Evolutionary conservation across 345 rosid species (phyloP).

Genomic region (Mercurialis annua): DNA sequence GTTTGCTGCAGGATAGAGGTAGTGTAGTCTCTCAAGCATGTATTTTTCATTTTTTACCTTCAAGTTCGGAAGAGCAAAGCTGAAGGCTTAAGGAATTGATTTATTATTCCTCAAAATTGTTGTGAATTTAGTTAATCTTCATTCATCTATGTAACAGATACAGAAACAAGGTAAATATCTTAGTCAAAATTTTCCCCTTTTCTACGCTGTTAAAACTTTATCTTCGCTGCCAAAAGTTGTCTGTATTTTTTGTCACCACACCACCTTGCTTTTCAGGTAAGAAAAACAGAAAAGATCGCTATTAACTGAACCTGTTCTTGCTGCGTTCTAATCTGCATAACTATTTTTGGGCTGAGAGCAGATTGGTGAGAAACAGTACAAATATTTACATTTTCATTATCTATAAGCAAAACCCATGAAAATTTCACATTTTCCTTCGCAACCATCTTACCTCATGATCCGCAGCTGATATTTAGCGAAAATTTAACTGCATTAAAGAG

Average conservation of each 20-base stretch:
- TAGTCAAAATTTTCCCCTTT: background rate
- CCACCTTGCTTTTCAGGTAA: background rate
- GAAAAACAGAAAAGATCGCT: background rate
- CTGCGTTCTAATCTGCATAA: background rate
- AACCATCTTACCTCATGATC: background rate
- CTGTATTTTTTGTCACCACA: background rate
- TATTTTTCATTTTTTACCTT: background rate
- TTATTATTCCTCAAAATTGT: slow-evolving; percentile 2
- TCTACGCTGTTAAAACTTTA: background rate
- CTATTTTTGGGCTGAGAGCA: background rate
- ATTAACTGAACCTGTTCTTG: background rate
- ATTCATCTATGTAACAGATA: background rate
- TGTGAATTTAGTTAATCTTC: slow-evolving; percentile 1
- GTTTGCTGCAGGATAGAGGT: background rate
- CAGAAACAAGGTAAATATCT: background rate
- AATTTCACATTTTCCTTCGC: background rate
- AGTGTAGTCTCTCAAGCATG: background rate
- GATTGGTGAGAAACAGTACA: background rate
- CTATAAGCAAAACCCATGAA: background rate
- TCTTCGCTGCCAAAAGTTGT: background rate
- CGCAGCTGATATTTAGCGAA: background rate
- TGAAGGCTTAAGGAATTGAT: background rate
- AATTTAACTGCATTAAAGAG: background rate
- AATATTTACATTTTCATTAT: background rate
- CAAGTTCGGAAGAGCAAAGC: background rate